phyloP scores from a whole-genome alignment of 192 early-diverging fungal genomes.

The Coemansia umbellata region DNA sequence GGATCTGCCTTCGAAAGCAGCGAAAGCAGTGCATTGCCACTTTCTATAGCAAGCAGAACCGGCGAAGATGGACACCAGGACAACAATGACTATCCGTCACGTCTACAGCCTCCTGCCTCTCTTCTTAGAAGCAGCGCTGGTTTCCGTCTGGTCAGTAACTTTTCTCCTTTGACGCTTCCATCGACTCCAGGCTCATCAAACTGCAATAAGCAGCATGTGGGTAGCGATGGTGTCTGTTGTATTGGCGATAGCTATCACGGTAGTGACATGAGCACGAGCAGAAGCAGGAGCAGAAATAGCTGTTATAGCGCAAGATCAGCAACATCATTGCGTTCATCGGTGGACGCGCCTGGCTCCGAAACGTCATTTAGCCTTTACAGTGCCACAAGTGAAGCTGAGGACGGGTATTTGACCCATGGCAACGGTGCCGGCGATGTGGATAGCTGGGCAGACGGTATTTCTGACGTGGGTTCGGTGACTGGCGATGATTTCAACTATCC shows the following conservation, averaged over 20 bases:
- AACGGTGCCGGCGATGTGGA: slow-evolving; percentile 5
- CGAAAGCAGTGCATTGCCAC: slow-evolving; percentile 1
- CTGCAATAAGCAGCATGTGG: slow-evolving; percentile 7
- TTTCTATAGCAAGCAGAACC: neutral
- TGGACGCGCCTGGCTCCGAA: slow-evolving; percentile 6
- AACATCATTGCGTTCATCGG: neutral
- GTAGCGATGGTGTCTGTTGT: neutral
- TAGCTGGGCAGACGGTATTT: slow-evolving; percentile 5
- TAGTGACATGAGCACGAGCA: neutral
- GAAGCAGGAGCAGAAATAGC: neutral
- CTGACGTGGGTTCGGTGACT: slow-evolving; percentile 3
- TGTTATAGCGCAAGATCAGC: neutral
- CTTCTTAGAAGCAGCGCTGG: slow-evolving; percentile 11
- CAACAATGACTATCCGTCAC: neutral
- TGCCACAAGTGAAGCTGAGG: slow-evolving; percentile 15
- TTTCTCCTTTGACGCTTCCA: slow-evolving; percentile 46
- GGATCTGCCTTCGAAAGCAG: neutral
- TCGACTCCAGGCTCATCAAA: slow-evolving; percentile 39
- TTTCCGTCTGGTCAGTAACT: slow-evolving; percentile 37
- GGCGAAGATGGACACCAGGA: neutral
- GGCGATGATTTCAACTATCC: neutral
- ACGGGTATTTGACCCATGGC: slow-evolving; percentile 1
- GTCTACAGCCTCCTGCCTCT: neutral
- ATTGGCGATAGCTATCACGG: neutral
- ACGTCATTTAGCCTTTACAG: slow-evolving; percentile 28